A percentile compares a stretch with the other conserved stretches of the same genome.
Evolutionary conservation across 768 basidiomycete species (phyloP).

Genomic region (Leccinum olivaceopallidum): DNA sequence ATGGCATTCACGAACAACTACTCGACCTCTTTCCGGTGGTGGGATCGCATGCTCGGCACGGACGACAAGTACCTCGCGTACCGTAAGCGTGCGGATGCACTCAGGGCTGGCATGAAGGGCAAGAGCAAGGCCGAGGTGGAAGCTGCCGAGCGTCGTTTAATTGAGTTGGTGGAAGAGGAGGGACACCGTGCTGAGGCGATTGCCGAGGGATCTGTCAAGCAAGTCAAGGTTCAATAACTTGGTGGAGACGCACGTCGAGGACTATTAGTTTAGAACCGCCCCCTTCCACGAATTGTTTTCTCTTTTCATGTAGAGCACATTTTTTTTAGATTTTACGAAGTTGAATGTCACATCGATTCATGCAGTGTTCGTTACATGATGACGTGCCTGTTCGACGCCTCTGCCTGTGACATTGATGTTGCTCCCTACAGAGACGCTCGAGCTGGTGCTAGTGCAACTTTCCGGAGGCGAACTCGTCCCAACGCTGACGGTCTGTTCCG

Average conservation of each 20-base stretch:
- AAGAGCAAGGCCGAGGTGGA: slow-evolving; percentile 53
- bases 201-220: slow-evolving; percentile 38
- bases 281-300: no score
- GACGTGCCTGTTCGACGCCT: no score
- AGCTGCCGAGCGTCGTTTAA: slow-evolving; percentile 59
- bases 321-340: no score
- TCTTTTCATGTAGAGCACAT: no score
- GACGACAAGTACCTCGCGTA: slow-evolving; percentile 88
- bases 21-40: slow-evolving; percentile 93
- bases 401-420: background rate
- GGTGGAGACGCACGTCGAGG: no score
- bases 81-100: slow-evolving; percentile 61
- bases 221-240: slow-evolving; percentile 29
- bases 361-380: no score
- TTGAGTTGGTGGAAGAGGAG: slow-evolving; percentile 72
- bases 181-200: slow-evolving; percentile 69
- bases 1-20: slow-evolving; percentile 95
- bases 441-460: slow-evolving; percentile 31
- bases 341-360: no score
- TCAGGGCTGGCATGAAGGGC: slow-evolving; percentile 55
- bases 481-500: slow-evolving; percentile 25
- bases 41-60: slow-evolving; percentile 87
- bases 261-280: no score
- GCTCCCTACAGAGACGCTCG: slow-evolving; percentile 32
- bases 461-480: slow-evolving; percentile 28